Conservation (phyloP, 2,329 filamentous ascomycete genomes). For the Exserohilum rostratum region DNA sequence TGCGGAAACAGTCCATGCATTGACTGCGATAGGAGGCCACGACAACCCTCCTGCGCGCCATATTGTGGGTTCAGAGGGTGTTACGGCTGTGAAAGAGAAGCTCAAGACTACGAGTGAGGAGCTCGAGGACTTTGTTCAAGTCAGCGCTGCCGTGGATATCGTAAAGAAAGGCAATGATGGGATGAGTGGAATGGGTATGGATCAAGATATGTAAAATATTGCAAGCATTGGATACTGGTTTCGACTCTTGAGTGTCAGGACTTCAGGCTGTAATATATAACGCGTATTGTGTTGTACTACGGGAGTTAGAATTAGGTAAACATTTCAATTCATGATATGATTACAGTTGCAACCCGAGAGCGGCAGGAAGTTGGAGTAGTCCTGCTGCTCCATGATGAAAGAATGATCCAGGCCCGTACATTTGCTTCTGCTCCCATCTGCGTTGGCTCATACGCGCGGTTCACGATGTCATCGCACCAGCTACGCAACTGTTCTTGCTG, state of each 20-base stretch:
- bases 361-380: too few species aligned
- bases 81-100: constrained; percentile 90
- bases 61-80: constrained; percentile 90
- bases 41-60: constrained; percentile 94
- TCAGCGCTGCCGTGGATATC: constrained; percentile 84
- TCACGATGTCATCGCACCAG: too few species aligned
- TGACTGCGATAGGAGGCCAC: constrained; percentile 91
- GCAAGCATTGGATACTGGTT: background rate
- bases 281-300: background rate
- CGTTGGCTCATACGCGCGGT: too few species aligned
- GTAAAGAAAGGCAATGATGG: constrained; percentile 37
- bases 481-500: background rate
- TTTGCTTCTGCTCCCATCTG: too few species aligned
- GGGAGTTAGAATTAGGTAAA: background rate
- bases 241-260: background rate
- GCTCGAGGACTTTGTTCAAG: constrained; percentile 92
- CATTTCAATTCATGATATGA: too few species aligned
- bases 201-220: constrained; percentile 14
- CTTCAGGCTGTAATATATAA: background rate
- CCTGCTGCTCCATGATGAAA: too few species aligned
- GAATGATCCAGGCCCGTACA: too few species aligned
- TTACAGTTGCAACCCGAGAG: background rate
- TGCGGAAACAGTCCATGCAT: constrained; percentile 86
- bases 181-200: constrained; percentile 10
- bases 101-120: constrained; percentile 95